phyloP scores from a whole-genome alignment of 306 rosid species.

The Rosa multiflora region DNA sequence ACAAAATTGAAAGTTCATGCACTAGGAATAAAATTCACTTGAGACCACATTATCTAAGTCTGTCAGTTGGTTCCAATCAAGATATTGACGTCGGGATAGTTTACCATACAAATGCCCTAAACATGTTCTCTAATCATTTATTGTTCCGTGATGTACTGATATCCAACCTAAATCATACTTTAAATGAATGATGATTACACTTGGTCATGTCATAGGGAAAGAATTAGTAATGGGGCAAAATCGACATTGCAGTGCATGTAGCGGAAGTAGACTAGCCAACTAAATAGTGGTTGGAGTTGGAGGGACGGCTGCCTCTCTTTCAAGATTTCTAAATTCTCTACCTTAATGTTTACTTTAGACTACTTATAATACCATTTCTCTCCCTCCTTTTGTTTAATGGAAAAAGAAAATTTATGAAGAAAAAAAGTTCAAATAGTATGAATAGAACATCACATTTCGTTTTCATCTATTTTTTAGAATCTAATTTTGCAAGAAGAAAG shows the following conservation, averaged over 20 bases:
- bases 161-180: constrained; percentile 39
- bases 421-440: not conserved
- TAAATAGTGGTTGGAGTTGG: constrained; percentile 50
- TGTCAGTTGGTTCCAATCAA: constrained; percentile 34
- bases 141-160: constrained; percentile 29
- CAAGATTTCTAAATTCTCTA: constrained; percentile 15
- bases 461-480: not conserved
- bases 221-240: constrained; percentile 29
- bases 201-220: constrained; percentile 6
- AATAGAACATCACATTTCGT: not conserved
- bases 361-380: constrained; percentile 38
- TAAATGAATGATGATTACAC: not conserved
- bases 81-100: constrained; percentile 29
- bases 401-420: not conserved
- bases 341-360: constrained; percentile 11
- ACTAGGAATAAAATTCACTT: no score
- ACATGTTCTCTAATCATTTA: constrained; percentile 21
- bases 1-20: not conserved
- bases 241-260: constrained; percentile 35
- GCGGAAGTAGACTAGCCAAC: constrained; percentile 66
- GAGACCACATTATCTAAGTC: constrained; percentile 3
- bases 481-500: not conserved
- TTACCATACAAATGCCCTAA: constrained; percentile 40
- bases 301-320: constrained; percentile 33
- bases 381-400: not conserved